These are phyloP conservation scores for Pseudoperonospora humuli DNA, from an alignment of 352 stramenopile genomes.

Conservation along the genomic window DNA sequence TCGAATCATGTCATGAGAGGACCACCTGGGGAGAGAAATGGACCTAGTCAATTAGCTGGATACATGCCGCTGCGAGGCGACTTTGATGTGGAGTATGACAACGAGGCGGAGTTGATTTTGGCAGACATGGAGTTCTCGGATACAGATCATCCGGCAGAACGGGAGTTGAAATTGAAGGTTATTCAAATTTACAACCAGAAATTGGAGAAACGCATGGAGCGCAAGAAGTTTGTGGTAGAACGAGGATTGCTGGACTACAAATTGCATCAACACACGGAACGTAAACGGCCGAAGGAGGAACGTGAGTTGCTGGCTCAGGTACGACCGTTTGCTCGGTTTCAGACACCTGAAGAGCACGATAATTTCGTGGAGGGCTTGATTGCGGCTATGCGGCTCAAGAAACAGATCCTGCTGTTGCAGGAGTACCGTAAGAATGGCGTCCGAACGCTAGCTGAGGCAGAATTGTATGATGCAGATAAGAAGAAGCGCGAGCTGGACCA, in stretches of 20 bases:
- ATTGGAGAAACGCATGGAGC: constrained; percentile 88
- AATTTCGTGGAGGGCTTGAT: constrained; percentile 90
- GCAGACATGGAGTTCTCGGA: constrained; percentile 94
- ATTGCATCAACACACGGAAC: constrained; percentile 87
- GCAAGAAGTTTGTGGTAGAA: constrained; percentile 90
- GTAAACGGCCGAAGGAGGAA: constrained; percentile 89
- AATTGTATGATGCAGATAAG: constrained; percentile 93
- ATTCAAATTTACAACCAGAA: constrained; percentile 96
- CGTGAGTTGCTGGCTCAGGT: constrained; percentile 91
- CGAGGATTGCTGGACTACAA: constrained; percentile 91
- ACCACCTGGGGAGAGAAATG: constrained; percentile 14
- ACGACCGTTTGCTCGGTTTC: constrained; percentile 93
- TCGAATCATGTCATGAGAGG: constrained; percentile 13
- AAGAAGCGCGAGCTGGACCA: constrained; percentile 89
- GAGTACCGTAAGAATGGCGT: constrained; percentile 94
- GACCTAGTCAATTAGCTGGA: constrained; percentile 52
- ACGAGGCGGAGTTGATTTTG: constrained; percentile 94
- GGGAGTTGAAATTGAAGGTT: constrained; percentile 93
- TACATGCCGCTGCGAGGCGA: constrained; percentile 96
- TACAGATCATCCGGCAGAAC: constrained; percentile 83
- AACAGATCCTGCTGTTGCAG: constrained; percentile 94
- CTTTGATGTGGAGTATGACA: constrained; percentile 98
- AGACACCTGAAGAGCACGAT: constrained; percentile 90
- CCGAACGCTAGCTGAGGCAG: constrained; percentile 88
- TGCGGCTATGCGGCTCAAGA: constrained; percentile 85